These are phyloP conservation scores for Adansonia gregorii DNA, from an alignment of 441 rosid genomes.

Conservation along the genomic window DNA sequence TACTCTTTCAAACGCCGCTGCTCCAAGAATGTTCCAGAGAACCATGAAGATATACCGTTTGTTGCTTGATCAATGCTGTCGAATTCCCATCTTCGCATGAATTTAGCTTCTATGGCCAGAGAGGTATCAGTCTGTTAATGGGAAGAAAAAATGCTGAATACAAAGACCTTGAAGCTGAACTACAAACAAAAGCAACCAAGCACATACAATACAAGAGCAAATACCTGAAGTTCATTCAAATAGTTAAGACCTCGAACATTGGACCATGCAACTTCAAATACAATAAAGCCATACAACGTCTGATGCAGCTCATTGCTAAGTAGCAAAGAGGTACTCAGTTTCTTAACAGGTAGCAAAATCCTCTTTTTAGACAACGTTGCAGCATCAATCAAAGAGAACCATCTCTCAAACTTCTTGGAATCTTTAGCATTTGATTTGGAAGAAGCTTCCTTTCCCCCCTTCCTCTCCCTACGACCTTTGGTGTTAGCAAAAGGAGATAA, in stretches of 20 bases:
- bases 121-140: conserved; percentile 82
- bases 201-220: conserved; percentile 15
- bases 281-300: conserved; percentile 84
- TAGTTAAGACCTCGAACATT: conserved; percentile 89
- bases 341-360: conserved; percentile 69
- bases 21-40: conserved; percentile 73
- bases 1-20: conserved; percentile 51
- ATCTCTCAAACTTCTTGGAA: conserved; percentile 54
- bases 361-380: conserved; percentile 61
- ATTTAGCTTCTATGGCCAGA: conserved; percentile 82
- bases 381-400: conserved; percentile 76
- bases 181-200: conserved; percentile 1
- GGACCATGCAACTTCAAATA: conserved; percentile 84
- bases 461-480: conserved; percentile 59
- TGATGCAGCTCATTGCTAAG: conserved; percentile 69
- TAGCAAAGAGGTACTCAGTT: conserved; percentile 59
- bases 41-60: conserved; percentile 68
- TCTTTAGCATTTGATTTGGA: conserved; percentile 40
- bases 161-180: background rate
- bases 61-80: conserved; percentile 86
- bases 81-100: conserved; percentile 97
- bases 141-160: conserved; percentile 31
- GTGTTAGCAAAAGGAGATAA: conserved; percentile 94
- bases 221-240: conserved; percentile 95
- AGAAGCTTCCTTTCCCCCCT: conserved; percentile 46